phyloP scores from a whole-genome alignment of 768 basidiomycete species.

The Xerocomellus amylosporus region DNA sequence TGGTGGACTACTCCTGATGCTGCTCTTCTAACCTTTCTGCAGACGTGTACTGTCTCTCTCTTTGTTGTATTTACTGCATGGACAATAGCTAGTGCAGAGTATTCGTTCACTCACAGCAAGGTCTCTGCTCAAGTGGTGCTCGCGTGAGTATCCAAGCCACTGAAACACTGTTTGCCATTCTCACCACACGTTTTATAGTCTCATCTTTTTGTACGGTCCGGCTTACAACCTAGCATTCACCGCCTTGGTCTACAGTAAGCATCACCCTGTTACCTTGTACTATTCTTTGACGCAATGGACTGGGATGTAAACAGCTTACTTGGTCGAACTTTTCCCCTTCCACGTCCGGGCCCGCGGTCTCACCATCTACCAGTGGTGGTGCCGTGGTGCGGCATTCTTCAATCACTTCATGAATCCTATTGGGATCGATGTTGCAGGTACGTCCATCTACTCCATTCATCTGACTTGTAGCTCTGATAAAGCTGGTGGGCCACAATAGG shows the following conservation, averaged over 20 bases:
- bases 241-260: conserved; percentile 6
- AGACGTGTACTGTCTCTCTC: conserved; percentile 14
- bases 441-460: not conserved
- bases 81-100: conserved; percentile 17
- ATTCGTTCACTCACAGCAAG: conserved; percentile 4
- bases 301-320: conserved; percentile 42
- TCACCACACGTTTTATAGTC: not conserved
- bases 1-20: too few species aligned
- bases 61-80: conserved; percentile 13
- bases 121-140: conserved; percentile 8
- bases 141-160: not conserved
- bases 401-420: conserved; percentile 17
- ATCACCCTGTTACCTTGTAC: not conserved
- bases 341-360: conserved; percentile 60
- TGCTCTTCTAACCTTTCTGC: not conserved
- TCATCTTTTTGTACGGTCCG: conserved; percentile 7
- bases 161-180: not conserved
- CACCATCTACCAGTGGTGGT: conserved; percentile 57
- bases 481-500: not conserved
- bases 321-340: conserved; percentile 69
- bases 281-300: not conserved
- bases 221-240: conserved; percentile 1
- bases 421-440: conserved; percentile 12
- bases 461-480: not conserved
- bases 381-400: conserved; percentile 35